phyloP scores from a whole-genome alignment of 192 early-diverging fungal genomes.

The Polychytrium aggregatum region DNA sequence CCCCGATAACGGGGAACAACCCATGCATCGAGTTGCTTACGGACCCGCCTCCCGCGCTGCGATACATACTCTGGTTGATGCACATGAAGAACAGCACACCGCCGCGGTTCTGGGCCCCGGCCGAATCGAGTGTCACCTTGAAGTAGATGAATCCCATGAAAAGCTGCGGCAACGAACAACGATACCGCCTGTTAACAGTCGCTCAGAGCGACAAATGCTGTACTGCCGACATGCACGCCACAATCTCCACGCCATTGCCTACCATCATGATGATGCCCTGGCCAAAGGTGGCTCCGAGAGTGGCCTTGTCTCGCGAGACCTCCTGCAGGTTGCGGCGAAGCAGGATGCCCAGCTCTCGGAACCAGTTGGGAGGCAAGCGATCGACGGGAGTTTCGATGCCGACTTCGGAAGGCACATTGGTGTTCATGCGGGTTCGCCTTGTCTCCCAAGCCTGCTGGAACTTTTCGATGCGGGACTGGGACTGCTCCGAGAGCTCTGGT shows the following conservation, averaged over 20 bases:
- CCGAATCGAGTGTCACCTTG: conserved; percentile 28
- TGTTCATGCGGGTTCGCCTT: too few relatives aligned
- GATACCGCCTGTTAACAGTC: not conserved
- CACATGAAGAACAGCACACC: conserved; percentile 53
- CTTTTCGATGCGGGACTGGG: conserved; percentile 23
- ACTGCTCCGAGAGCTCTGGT: conserved; percentile 21
- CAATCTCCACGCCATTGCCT: not conserved
- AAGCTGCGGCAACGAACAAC: conserved; percentile 10
- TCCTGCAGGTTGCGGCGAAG: conserved; percentile 34
- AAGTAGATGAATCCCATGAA: conserved; percentile 49
- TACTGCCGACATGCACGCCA: too few relatives aligned
- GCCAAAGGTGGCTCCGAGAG: conserved; percentile 6
- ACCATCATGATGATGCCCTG: conserved; percentile 9
- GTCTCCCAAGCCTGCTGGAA: conserved; percentile 13
- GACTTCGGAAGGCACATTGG: too few relatives aligned
- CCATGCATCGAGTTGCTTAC: too few relatives aligned
- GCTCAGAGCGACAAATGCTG: too few relatives aligned
- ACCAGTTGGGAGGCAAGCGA: conserved; percentile 27
- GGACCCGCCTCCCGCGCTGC: too few relatives aligned
- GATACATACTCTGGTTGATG: conserved; percentile 25
- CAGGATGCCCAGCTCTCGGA: conserved; percentile 35
- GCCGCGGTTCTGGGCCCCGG: conserved; percentile 47
- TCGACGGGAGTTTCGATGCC: too few relatives aligned
- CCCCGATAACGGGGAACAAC: too few relatives aligned
- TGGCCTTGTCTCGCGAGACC: conserved; percentile 4